Percentiles rank a stretch among this genome's conserved stretches.
Evolutionary conservation across 805 yeast species (phyloP).

Genomic region (Citeromyces matritensis): DNA sequence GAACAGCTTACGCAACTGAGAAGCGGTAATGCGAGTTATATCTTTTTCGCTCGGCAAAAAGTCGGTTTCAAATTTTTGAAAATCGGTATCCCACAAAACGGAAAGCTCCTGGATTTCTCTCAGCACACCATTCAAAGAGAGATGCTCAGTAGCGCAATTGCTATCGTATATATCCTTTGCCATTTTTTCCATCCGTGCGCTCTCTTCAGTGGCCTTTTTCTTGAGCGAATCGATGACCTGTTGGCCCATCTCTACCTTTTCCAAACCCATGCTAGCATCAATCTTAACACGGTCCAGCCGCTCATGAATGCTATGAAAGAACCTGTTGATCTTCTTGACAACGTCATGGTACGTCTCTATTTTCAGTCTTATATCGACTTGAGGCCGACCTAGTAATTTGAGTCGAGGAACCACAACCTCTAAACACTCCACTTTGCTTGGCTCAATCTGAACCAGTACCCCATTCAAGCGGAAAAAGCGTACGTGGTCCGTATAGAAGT

Average conservation of each 20-base stretch:
- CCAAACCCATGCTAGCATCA: constrained; percentile 50
- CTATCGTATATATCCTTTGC: constrained; percentile 36
- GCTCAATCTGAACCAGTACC: constrained; percentile 66
- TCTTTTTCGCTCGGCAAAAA: constrained; percentile 89
- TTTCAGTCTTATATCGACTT: constrained; percentile 53
- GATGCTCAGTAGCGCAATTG: constrained; percentile 47
- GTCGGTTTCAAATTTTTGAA: constrained; percentile 60
- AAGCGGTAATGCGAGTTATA: constrained; percentile 78
- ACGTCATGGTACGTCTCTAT: constrained; percentile 44
- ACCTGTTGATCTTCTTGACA: constrained; percentile 31
- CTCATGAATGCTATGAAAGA: constrained; percentile 60
- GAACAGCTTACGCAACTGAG: constrained; percentile 67
- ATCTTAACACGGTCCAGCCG: constrained; percentile 68
- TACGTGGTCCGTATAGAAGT: constrained; percentile 67
- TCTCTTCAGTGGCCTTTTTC: constrained; percentile 33
- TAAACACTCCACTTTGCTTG: constrained; percentile 57
- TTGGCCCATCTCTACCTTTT: constrained; percentile 57
- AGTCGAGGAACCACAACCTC: constrained; percentile 70
- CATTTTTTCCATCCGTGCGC: constrained; percentile 21
- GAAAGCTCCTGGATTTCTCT: constrained; percentile 68
- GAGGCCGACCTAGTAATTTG: constrained; percentile 56
- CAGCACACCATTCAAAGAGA: constrained; percentile 55
- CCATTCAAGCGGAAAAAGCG: constrained; percentile 77
- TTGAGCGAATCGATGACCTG: constrained; percentile 43
- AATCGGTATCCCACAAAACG: constrained; percentile 77